Percentiles rank a stretch among this genome's conserved stretches.
Evolutionary conservation across 73 alveolate species (phyloP).

Genomic region (Strombidium stylifer): DNA sequence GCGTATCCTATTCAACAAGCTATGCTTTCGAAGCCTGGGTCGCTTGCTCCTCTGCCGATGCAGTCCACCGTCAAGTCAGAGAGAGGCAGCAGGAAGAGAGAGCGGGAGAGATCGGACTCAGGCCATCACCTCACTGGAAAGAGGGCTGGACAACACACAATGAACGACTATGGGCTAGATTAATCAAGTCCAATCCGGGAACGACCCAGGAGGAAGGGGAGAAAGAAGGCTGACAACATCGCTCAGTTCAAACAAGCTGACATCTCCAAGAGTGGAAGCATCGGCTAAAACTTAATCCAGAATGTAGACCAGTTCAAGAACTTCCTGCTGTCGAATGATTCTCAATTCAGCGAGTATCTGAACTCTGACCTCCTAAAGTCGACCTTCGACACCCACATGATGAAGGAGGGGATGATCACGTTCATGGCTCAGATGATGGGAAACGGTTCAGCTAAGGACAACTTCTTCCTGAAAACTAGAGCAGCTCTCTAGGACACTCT

Average conservation of each 20-base stretch:
- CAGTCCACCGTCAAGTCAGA: no score
- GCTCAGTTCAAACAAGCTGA: background rate
- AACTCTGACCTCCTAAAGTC: conserved; percentile 14
- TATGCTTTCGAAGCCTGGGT: no score
- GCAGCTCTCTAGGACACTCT: conserved; percentile 31
- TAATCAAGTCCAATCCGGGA: background rate
- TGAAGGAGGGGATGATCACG: conserved; percentile 38
- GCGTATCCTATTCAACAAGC: no score
- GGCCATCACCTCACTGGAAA: background rate
- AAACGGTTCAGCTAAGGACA: conserved; percentile 15
- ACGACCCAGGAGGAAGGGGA: background rate
- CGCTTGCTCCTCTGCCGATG: no score
- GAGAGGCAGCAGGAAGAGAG: background rate
- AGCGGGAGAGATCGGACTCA: conserved; percentile 4
- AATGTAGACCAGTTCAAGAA: conserved; percentile 13
- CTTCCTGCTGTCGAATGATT: conserved; percentile 24
- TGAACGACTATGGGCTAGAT: background rate
- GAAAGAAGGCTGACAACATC: background rate
- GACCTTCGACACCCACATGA: conserved; percentile 29
- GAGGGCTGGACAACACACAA: background rate
- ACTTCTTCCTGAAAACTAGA: conserved; percentile 35
- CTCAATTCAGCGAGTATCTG: conserved; percentile 24
- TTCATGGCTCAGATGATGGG: conserved; percentile 35
- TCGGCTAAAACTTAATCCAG: background rate
- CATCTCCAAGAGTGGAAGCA: background rate